Evolutionary conservation across 2,329 filamentous ascomycete species (phyloP), one percentile per base, ranked within the genome.

Genomic region (Lithohypha guttulata): DNA sequence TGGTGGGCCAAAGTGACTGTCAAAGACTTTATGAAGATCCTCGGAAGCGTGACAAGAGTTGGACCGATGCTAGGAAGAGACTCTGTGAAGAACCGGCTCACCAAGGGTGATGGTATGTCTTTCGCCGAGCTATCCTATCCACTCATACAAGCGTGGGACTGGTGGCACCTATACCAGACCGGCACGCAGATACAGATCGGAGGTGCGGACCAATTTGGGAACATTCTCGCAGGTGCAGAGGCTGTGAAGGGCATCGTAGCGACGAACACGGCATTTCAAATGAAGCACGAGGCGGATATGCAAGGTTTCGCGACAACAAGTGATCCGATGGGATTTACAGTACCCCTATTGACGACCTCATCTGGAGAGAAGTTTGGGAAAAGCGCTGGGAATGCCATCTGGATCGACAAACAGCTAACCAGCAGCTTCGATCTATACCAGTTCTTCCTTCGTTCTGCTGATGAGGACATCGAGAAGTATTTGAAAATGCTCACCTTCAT

Each of bases 201-300:
- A 42, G 91, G 91, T 26, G 86, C 86, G 5, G 91, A 98, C 57
- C 91, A 98, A 63, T 96, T 81, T 57, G 91, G 91, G 46, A 98
- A 98, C 61, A 96, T 98, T 48, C 73, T 93, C 19, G 79, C 87
- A 9, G 91, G 91, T 34, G 80, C 91, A 55, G 84, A 95, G 44
- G 75, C 82, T 2, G 73, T 96, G 52, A 89, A 87, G 59, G 69
- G 79, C 39, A 77, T 89, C 29, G 73, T 79, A 39, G 70, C 71
- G 28, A 64, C 60, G 33, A 70, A 79, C 43, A 65, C 70, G 18
- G 43, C 22, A 57, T 73, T 48, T 26, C 39, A 48, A 21, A 21
- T 34, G 21, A 28, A 27, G 3, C 25, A 39, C 19, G 47, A 47
- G 25, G 41, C 28, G 18, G 42, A 42, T 11, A 36, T 34, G 23